Evolutionary conservation across 2,329 filamentous ascomycete genomes (phyloP), one percentile per base, ranked within the genome.

Genomic region (Microdochium trichocladiopsis): DNA sequence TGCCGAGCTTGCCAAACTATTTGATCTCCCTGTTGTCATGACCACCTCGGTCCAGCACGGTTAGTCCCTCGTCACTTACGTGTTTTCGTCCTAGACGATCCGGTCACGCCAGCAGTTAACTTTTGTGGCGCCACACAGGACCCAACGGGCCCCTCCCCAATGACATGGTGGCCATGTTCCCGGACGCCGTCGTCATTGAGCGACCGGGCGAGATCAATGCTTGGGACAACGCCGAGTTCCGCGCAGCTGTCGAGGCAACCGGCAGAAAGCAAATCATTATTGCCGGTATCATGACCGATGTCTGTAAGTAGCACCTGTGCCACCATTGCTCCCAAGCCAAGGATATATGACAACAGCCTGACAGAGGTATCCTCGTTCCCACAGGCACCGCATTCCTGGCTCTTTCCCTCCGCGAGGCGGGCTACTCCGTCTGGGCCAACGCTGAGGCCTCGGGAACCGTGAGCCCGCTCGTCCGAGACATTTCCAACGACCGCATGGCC

Each of bases 161-260:
- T 60, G 87, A 89, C 61, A 86, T 91, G 56, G 64, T 79, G 4
- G 75, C 83, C 12, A 78, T 84, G 79, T 84, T 88, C 62, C 87
- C 87, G 24, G 69, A 80, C 47, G 80, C 83, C 0, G 80, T 87
- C 0, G 70, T 89, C 11, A 79, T 91, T 62, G 73, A 77, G 59
- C 82, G 87, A 33, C 76, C 85, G 55, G 87, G 87, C 37, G 84
- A 91, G 63, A 86, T 91, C 61, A 80, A 90, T 62, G 87, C 87
- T 2, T 90, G 86, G 87, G 88, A 91, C 63, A 90, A 88, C 59
- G 58, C 75, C 2, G 79, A 87, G 0, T 90, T 91, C 72, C 77
- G 78, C 33, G 73, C 72, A 2, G 86, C 87, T 2, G 75, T 91
- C 55, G 69, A 76, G 56, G 84, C 84, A 2, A 79, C 84, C 3